These are phyloP conservation scores for Inonotus hispidus DNA, from an alignment of 1,284 basidiomycete species.

Conservation along the genomic window DNA sequence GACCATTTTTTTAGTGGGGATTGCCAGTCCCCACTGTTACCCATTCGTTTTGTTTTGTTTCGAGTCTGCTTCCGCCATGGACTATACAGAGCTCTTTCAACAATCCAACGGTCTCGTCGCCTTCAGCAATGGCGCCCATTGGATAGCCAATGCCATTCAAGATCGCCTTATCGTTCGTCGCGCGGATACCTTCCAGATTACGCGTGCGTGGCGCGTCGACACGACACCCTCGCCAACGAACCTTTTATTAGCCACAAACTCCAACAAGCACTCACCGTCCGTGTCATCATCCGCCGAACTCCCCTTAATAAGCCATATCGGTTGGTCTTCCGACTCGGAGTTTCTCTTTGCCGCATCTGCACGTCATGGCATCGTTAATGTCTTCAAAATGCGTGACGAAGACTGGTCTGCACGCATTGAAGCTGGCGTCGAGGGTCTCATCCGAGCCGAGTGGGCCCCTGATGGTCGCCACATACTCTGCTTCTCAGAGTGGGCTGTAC, in stretches of 20 bases:
- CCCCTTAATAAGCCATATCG: slow-evolving; percentile 60
- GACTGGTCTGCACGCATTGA: slow-evolving; percentile 68
- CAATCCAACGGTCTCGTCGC: slow-evolving; percentile 60
- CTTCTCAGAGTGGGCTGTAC: slow-evolving; percentile 84
- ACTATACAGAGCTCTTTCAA: slow-evolving; percentile 79
- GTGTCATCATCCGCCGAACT: slow-evolving; percentile 12
- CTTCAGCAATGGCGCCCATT: slow-evolving; percentile 71
- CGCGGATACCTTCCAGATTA: slow-evolving; percentile 70
- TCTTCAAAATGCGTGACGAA: slow-evolving; percentile 71
- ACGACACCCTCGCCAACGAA: slow-evolving; percentile 42
- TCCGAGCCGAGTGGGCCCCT: slow-evolving; percentile 80
- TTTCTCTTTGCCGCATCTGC: slow-evolving; percentile 73
- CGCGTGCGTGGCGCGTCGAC: slow-evolving; percentile 64
- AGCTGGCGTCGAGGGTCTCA: slow-evolving; percentile 77
- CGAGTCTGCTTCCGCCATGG: slow-evolving; percentile 27
- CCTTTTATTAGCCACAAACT: slow-evolving; percentile 27
- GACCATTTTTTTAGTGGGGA: too few relatives aligned
- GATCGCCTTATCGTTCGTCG: slow-evolving; percentile 70
- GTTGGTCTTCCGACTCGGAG: slow-evolving; percentile 81
- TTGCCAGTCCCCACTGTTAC: too few relatives aligned
- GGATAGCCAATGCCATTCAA: slow-evolving; percentile 66
- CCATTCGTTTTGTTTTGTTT: background rate
- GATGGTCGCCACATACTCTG: slow-evolving; percentile 77
- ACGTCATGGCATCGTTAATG: slow-evolving; percentile 58
- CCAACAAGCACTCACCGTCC: slow-evolving; percentile 24